These are phyloP conservation scores for Cetradonia linearis DNA, from an alignment of 495 filamentous ascomycete species.

Conservation along the genomic window DNA sequence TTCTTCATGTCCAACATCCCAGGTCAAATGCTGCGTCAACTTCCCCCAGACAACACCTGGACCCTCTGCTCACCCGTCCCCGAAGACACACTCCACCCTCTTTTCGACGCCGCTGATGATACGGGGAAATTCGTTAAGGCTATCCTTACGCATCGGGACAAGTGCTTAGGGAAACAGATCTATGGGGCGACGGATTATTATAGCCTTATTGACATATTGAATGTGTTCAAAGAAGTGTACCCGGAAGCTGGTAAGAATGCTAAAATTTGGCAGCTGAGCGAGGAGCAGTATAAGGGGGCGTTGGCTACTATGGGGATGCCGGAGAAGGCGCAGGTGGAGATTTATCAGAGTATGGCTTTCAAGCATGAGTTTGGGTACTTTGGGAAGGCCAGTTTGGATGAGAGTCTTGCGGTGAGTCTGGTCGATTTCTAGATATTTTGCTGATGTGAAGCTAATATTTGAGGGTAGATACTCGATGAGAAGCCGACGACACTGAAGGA, in stretches of 20 bases:
- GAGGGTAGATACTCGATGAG: constrained; percentile 19
- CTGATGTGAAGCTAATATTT: not conserved
- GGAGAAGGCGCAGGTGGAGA: constrained; percentile 36
- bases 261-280: constrained; percentile 33
- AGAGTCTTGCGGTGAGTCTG: constrained; percentile 13
- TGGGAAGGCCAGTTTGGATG: constrained; percentile 28
- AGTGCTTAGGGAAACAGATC: constrained; percentile 24
- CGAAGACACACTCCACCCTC: constrained; percentile 36
- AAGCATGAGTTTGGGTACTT: constrained; percentile 44
- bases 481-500: constrained; percentile 24
- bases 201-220: constrained; percentile 37
- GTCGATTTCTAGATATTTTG: not conserved
- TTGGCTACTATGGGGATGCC: constrained; percentile 32
- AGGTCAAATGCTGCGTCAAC: constrained; percentile 23
- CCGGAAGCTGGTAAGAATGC: constrained; percentile 41
- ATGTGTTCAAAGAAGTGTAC: constrained; percentile 38
- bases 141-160: constrained; percentile 27
- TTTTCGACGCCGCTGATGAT: constrained; percentile 44
- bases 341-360: constrained; percentile 46
- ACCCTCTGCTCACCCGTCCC: constrained; percentile 37
- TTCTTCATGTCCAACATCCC: constrained; percentile 48
- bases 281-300: constrained; percentile 38
- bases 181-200: constrained; percentile 42
- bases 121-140: constrained; percentile 47
- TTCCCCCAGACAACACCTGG: constrained; percentile 29